Evolutionary conservation across 306 rosid genomes (phyloP).

Genomic region (Sicyos edulis): DNA sequence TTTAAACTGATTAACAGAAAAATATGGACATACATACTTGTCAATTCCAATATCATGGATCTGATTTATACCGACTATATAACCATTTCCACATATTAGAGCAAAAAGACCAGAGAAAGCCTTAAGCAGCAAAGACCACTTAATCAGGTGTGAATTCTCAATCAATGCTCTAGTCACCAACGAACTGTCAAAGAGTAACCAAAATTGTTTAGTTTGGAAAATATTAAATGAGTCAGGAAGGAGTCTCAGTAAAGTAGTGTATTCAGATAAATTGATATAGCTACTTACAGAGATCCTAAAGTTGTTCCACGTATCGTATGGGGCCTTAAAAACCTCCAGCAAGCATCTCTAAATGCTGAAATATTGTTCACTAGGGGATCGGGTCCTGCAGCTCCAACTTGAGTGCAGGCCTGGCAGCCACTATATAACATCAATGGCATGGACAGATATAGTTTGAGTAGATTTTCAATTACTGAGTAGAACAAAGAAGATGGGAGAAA

Average conservation of each 20-base stretch:
- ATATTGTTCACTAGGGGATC: conserved; percentile 51
- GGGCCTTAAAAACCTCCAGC: conserved; percentile 95
- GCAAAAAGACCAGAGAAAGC: conserved; percentile 89
- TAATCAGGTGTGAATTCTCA: conserved; percentile 80
- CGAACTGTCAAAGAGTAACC: conserved; percentile 55
- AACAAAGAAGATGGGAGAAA: background rate
- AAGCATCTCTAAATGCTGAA: conserved; percentile 75
- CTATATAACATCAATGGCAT: conserved; percentile 28
- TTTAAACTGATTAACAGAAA: background rate
- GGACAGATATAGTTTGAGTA: conserved; percentile 14
- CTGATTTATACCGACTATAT: conserved; percentile 97
- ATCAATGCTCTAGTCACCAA: conserved; percentile 86
- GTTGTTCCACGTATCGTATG: conserved; percentile 91
- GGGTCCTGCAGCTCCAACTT: conserved; percentile 73
- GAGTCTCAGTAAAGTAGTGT: conserved; percentile 4
- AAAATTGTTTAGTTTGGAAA: conserved; percentile 19
- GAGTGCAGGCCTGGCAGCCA: conserved; percentile 67
- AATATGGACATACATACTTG: conserved; percentile 53
- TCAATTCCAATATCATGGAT: conserved; percentile 86
- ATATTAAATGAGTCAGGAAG: background rate
- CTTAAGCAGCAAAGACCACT: conserved; percentile 84
- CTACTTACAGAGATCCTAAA: conserved; percentile 77
- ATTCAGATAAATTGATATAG: background rate
- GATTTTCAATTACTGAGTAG: background rate
- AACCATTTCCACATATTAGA: conserved; percentile 87